Evolutionary conservation across 1,139 yeast species (phyloP).

Genomic region (Lodderomyces elongisporus): DNA sequence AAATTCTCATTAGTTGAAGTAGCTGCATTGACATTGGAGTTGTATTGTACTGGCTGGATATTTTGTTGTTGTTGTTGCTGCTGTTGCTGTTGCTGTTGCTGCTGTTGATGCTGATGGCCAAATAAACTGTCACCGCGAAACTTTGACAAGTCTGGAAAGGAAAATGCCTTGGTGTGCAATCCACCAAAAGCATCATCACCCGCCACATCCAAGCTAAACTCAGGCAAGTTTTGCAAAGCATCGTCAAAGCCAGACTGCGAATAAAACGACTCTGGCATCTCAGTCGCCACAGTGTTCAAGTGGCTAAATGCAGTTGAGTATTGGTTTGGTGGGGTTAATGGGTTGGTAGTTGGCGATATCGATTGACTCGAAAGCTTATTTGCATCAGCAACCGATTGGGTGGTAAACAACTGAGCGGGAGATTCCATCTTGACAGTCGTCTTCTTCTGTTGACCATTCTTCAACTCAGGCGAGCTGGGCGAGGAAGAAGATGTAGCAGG

Average conservation of each 20-base stretch:
- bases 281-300: slow-evolving; percentile 7
- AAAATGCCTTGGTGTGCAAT: slow-evolving; percentile 18
- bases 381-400: slow-evolving; percentile 4
- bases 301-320: slow-evolving; percentile 5
- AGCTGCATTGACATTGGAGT: background rate
- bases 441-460: slow-evolving; percentile 3
- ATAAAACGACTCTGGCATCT: slow-evolving; percentile 5
- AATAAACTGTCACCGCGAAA: slow-evolving; percentile 9
- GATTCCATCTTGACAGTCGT: slow-evolving; percentile 5
- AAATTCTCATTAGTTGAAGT: no score
- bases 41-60: background rate
- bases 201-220: slow-evolving; percentile 1
- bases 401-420: slow-evolving; percentile 4
- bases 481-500: slow-evolving; percentile 1
- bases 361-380: slow-evolving; percentile 2
- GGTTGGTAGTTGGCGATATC: slow-evolving; percentile 4
- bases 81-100: background rate
- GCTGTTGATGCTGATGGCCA: slow-evolving; percentile 5
- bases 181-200: background rate
- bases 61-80: background rate
- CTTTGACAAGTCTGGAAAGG: slow-evolving; percentile 26
- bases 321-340: slow-evolving; percentile 11
- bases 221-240: slow-evolving; percentile 6
- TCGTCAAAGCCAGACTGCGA: slow-evolving; percentile 6
- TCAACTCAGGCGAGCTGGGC: background rate